Base-by-base conservation (phyloP, 192 early-diverging fungal species). In the Hyaloraphidium curvatum region DNA sequence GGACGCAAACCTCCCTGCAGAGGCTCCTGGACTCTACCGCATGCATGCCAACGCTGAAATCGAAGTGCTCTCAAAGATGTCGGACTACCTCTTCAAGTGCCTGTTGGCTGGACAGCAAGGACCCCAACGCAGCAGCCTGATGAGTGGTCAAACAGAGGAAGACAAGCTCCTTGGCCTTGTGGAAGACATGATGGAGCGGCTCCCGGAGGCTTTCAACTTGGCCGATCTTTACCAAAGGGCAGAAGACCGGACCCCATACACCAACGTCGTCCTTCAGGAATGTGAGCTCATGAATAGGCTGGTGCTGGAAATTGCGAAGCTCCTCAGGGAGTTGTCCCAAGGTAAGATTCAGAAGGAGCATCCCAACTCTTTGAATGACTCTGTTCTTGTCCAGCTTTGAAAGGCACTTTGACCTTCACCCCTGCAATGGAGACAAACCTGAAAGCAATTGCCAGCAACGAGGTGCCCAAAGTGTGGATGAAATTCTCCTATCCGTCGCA, bases 11-110 rank as follows among this genome's bases (percentile, higher is more conserved):
- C 61, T 79, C 19, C 77, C 77, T 11, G 62, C 77, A 2, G 77
- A 79, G 54, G 30, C 56, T 14, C 77, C 77, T 3, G 70, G 78
- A 53, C 66, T 79, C 26, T 79, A 79, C 54, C 75, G 77, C 13
- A 56, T 79, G 16, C 77, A 79, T 57, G 75, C 77, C 22, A 79
- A 79, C 59, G 77, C 77, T 11, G 77, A 79, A 73, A 79, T 79
- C 53, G 75, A 70, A 31, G 75, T 77, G 17, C 57, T 79, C 28
- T 70, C 77, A 19, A 79, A 77, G 54, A 68, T 62, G 57, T 75
- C 77, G 21, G 77, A 79, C 39, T 73, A 69, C 30, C 60, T 79
- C n/a, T 79, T 79, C 65, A 74, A 67, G 51, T 78, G 75, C 16
- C 78, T 79, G 55, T 58, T 79, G 52, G 77, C 78, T n/a, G n/a